Conservation (phyloP, 345 rosid species). For the Citrus unshiu region DNA sequence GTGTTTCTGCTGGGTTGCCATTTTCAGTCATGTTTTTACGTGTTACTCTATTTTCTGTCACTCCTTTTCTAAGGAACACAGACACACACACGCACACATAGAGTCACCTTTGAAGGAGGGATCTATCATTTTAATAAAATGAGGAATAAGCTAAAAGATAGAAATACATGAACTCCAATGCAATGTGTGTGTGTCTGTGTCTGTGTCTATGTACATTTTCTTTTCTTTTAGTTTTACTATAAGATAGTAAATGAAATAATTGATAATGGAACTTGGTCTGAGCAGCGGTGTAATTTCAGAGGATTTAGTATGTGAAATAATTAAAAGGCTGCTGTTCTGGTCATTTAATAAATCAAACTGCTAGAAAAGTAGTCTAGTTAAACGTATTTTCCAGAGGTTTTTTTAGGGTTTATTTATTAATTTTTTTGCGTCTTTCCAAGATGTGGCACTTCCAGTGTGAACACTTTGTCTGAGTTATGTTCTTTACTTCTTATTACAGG, state of each 20-base stretch:
- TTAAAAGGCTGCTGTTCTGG: no score
- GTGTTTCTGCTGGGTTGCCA: neutral
- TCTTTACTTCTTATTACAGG: slow-evolving; percentile 38
- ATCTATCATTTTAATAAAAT: no score
- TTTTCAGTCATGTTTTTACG: neutral
- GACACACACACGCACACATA: no score
- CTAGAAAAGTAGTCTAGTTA: neutral
- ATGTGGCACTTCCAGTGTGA: neutral
- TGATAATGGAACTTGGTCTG: neutral
- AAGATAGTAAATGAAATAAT: neutral
- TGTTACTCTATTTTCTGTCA: neutral
- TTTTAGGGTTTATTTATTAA: neutral
- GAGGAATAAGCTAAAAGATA: no score
- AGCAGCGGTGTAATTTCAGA: neutral
- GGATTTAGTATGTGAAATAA: no score
- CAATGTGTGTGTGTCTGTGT: no score
- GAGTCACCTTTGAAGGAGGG: no score
- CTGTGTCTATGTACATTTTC: no score
- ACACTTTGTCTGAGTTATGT: neutral
- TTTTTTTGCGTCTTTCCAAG: neutral
- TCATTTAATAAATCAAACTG: neutral
- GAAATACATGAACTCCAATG: no score
- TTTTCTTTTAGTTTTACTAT: neutral
- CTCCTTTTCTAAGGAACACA: neutral
- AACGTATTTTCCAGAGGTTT: neutral